Conservation (phyloP, 176 grass and related monocot genomes). For the Oryza rufipogon region DNA sequence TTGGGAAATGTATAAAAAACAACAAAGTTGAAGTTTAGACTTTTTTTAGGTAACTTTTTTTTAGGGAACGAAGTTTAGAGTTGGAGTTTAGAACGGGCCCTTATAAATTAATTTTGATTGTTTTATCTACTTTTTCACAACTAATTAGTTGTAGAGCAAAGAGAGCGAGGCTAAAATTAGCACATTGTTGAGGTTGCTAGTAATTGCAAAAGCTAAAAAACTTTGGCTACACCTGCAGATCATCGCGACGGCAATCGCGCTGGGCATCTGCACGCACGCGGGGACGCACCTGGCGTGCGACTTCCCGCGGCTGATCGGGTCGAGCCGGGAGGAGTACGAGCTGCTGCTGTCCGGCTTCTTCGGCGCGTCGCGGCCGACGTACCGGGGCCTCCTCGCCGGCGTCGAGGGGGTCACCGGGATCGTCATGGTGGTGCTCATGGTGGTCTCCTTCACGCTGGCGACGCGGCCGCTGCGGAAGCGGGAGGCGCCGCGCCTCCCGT, state of each 20-base stretch:
- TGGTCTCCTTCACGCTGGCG: slow-evolving; percentile 79
- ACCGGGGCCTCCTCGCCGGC: slow-evolving; percentile 59
- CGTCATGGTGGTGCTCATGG: slow-evolving; percentile 82
- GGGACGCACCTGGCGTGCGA: slow-evolving; percentile 82
- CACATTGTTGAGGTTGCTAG: neutral
- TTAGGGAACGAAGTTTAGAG: no score
- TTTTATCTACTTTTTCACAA: no score
- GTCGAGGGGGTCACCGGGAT: slow-evolving; percentile 80
- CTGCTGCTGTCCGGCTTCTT: slow-evolving; percentile 54
- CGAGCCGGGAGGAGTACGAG: slow-evolving; percentile 48
- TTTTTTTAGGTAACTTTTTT: no score
- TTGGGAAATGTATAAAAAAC: no score
- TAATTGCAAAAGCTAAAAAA: no score
- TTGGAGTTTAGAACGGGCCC: no score
- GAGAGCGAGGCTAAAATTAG: no score
- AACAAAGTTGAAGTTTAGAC: no score
- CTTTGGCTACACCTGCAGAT: slow-evolving; percentile 32
- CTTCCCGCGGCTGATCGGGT: slow-evolving; percentile 69
- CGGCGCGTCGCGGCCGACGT: slow-evolving; percentile 56
- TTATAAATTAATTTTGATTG: no score
- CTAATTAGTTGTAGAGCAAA: no score
- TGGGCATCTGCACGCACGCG: slow-evolving; percentile 67
- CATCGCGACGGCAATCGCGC: slow-evolving; percentile 73
- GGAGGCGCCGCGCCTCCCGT: slow-evolving; percentile 23
- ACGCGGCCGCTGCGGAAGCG: slow-evolving; percentile 59